Evolutionary conservation across 169 alveolate genomes (phyloP).

Genomic region (Amoebophrya sp.): DNA sequence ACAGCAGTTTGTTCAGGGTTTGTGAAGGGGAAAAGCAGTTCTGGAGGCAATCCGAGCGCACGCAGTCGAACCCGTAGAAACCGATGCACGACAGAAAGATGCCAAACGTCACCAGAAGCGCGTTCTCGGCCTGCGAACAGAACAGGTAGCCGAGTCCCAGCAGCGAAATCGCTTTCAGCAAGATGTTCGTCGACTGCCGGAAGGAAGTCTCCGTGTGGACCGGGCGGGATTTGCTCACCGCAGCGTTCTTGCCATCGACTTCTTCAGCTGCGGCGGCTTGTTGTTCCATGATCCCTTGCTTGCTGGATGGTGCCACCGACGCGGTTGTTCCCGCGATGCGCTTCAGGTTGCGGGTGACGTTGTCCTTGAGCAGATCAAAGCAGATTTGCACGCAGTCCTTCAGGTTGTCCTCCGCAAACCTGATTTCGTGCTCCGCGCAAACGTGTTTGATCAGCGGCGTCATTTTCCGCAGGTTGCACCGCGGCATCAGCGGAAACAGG

Average conservation of each 20-base stretch:
- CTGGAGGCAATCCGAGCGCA: not conserved
- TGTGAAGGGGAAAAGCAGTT: not conserved
- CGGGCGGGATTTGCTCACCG: too few species aligned
- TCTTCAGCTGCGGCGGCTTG: too few species aligned
- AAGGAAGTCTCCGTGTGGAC: not conserved
- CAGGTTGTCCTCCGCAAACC: constrained; percentile 3
- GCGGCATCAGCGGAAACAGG: constrained; percentile 13
- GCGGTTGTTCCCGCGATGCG: not conserved
- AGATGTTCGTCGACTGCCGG: not conserved
- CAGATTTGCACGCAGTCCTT: not conserved
- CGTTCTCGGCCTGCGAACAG: not conserved
- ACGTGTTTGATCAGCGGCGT: not conserved
- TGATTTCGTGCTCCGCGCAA: not conserved
- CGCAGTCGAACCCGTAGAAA: not conserved
- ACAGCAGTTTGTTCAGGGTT: not conserved
- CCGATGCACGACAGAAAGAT: not conserved
- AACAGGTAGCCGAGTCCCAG: not conserved
- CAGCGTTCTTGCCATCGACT: too few species aligned
- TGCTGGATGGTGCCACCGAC: too few species aligned
- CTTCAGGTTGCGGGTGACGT: not conserved
- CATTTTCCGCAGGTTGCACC: not conserved
- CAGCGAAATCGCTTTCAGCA: not conserved
- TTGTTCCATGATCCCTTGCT: too few species aligned
- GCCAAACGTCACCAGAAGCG: not conserved
- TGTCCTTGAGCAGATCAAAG: not conserved